A percentile compares a stretch with the other conserved stretches of the same genome.
phyloP scores from a whole-genome alignment of 306 rosid species.

The Medicago ruthenica region DNA sequence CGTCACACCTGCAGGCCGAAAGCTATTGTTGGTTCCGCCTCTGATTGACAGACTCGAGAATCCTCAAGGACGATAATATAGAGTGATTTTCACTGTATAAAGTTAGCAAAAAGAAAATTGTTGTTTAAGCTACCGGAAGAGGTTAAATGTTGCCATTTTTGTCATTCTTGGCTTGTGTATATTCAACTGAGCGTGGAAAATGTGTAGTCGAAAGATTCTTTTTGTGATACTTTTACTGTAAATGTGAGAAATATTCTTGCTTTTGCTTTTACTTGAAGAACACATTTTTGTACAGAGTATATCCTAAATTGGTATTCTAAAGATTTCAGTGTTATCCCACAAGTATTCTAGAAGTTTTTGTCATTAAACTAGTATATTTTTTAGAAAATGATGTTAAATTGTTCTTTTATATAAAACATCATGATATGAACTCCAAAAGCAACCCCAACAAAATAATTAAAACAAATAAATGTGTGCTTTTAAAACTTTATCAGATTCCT shows the following conservation, averaged over 20 bases:
- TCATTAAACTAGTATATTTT: not conserved
- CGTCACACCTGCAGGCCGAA: conserved; percentile 53
- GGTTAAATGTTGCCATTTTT: conserved; percentile 9
- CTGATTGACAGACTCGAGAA: conserved; percentile 37
- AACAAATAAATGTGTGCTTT: not conserved
- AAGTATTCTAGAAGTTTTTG: not conserved
- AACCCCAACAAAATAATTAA: not conserved
- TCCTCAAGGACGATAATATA: conserved; percentile 34
- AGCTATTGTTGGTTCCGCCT: conserved; percentile 63
- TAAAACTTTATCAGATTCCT: conserved; percentile 42
- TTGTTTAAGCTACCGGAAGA: not conserved
- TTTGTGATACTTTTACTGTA: conserved; percentile 17
- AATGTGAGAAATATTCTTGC: conserved; percentile 16
- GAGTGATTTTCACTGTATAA: conserved; percentile 28
- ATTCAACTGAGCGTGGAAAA: conserved; percentile 23
- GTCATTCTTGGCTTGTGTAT: conserved; percentile 32
- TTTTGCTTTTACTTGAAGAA: conserved; percentile 16
- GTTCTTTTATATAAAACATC: not conserved
- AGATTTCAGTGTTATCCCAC: not conserved
- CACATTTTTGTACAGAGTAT: not conserved
- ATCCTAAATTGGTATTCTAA: not conserved
- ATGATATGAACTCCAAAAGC: not conserved
- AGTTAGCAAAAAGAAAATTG: conserved; percentile 19
- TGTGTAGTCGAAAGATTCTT: conserved; percentile 11
- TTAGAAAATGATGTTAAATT: not conserved